Percentiles rank a stretch among this genome's conserved stretches.
These are phyloP conservation scores for Saccharomycopsis synnaedendra DNA, from an alignment of 805 yeast genomes.

Conservation along the genomic window DNA sequence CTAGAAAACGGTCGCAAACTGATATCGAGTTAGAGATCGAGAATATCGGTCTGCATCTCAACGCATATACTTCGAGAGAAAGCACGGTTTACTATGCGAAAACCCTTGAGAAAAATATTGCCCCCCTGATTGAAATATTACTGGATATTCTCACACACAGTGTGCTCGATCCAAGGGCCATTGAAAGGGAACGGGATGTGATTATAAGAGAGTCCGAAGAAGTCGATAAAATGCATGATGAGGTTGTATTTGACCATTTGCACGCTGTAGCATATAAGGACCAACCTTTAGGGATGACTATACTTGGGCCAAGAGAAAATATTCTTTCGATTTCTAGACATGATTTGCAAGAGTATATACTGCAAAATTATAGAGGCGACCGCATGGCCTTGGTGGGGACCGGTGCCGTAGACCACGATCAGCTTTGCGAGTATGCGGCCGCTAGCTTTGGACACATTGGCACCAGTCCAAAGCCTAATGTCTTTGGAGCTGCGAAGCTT, in stretches of 20 bases:
- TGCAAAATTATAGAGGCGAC: constrained; percentile 85
- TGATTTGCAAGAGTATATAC: constrained; percentile 72
- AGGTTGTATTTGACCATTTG: constrained; percentile 92
- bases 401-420: constrained; percentile 85
- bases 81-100: constrained; percentile 95
- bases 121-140: constrained; percentile 76
- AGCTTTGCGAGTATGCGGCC: constrained; percentile 66
- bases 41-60: constrained; percentile 91
- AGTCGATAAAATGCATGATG: constrained; percentile 97
- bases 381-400: constrained; percentile 97
- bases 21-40: constrained; percentile 88
- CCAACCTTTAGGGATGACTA: constrained; percentile 94
- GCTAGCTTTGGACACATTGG: constrained; percentile 62
- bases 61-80: constrained; percentile 97
- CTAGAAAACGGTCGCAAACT: constrained; percentile 66
- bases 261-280: constrained; percentile 85
- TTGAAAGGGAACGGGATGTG: constrained; percentile 93
- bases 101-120: constrained; percentile 69
- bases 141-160: constrained; percentile 85
- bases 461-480: constrained; percentile 42
- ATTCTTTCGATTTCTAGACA: constrained; percentile 67
- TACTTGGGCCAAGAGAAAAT: constrained; percentile 86
- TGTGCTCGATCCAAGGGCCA: constrained; percentile 68
- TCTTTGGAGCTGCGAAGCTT: constrained; percentile 56
- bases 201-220: constrained; percentile 95